phyloP scores from a whole-genome alignment of 176 grass and related monocot genomes.

The Musa schizocarpa region DNA sequence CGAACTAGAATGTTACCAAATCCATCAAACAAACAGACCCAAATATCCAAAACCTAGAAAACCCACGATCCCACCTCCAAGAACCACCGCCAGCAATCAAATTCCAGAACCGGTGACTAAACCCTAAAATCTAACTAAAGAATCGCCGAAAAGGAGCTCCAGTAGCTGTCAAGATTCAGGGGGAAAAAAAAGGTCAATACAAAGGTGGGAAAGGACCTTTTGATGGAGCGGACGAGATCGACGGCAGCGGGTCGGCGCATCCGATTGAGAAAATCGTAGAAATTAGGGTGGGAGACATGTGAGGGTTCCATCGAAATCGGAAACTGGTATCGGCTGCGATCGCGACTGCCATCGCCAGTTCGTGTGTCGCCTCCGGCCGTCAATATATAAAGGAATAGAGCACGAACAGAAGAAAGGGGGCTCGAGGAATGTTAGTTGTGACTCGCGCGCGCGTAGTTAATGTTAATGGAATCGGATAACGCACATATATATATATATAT shows the following conservation, averaged over 20 bases:
- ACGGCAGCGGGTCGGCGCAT: constrained; percentile 76
- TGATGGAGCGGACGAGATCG: constrained; percentile 64
- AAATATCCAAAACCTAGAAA: background rate
- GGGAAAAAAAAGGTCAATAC: no score
- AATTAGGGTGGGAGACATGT: constrained; percentile 28
- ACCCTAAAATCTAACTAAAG: background rate
- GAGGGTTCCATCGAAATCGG: constrained; percentile 2
- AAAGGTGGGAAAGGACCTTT: constrained; percentile 30
- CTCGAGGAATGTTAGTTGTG: background rate
- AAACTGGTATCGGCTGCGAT: constrained; percentile 1
- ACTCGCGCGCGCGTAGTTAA: background rate
- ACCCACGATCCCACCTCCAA: background rate
- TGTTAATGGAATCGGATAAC: no score
- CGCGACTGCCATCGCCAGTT: background rate
- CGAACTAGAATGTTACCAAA: no score
- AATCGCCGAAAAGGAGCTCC: background rate
- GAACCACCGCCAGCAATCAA: no score
- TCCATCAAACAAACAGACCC: no score
- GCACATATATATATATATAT: no score
- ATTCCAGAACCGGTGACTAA: no score
- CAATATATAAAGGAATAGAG: background rate
- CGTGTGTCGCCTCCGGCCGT: background rate
- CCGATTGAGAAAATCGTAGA: constrained; percentile 71
- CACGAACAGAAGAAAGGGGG: background rate
- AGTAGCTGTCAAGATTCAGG: background rate